Evolutionary conservation across 139 green algal species (phyloP), one percentile per base, ranked within the genome.

Genomic region (Chlorella sp.): DNA sequence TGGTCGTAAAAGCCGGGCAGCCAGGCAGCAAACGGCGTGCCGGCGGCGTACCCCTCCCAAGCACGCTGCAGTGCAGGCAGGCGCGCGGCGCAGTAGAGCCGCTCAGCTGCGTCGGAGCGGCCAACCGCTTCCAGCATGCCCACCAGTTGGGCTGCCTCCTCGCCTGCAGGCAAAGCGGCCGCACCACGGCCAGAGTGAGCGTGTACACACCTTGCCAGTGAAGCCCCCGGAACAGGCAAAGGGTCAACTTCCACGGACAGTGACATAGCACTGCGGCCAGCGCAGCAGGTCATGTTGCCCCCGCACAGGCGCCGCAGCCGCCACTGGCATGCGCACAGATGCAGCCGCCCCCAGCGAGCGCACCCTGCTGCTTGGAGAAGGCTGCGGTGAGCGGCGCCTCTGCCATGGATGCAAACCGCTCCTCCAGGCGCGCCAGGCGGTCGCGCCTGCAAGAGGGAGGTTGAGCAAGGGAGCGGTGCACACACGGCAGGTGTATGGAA

Each of bases 401-500:
- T 63, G 97, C 92, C 69, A 94, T 84, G 56, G 71, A 39, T 68
- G 96, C 88, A 81, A 98, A 92, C 3, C 95, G 81, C 80, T 96
- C 94, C 86, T 99, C 95, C 51, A 98, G 87, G 23, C 84, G 82
- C 12, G 86, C 81, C 21, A 94, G 79, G 4, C 82, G 83, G 11
- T 85, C 78, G 13, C 32, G 51, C 51, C 51, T 60, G 51, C 11
- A 21, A 60, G 44, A n/a, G n/a, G n/a, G n/a, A n/a, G n/a, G n/a
- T n/a, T n/a, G n/a, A n/a, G n/a, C n/a, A n/a, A n/a, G n/a, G n/a
- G n/a, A n/a, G n/a, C n/a, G n/a, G n/a, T n/a, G n/a, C n/a, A n/a
- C n/a, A n/a, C n/a, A n/a, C n/a, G 6, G 44, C 44, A 16, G 44
- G 9, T 51, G 44, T 51, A 51, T 51, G 44, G 44, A 51, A 51